Conservation (phyloP, 2,329 filamentous ascomycete species). For the Aschersonia sp. region DNA sequence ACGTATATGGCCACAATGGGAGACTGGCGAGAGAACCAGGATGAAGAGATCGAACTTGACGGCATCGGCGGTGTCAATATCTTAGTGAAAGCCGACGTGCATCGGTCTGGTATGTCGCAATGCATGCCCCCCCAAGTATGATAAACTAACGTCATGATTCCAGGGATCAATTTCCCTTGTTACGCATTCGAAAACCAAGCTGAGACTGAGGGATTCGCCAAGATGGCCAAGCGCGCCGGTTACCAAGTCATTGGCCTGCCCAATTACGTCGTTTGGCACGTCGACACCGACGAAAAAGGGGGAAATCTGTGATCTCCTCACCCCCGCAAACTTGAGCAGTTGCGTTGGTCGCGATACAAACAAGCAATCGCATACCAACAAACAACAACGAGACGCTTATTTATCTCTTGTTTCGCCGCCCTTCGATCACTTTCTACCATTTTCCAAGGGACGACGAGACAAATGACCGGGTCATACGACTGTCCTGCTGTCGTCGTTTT, state of each 20-base stretch:
- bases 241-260: conserved; percentile 86
- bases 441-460: too few relatives aligned
- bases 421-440: too few relatives aligned
- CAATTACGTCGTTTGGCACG: conserved; percentile 98
- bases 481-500: too few relatives aligned
- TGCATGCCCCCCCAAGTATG: neutral
- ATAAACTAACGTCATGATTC: neutral
- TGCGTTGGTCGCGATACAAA: neutral
- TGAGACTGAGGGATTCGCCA: conserved; percentile 95
- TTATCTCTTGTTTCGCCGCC: too few relatives aligned
- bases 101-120: conserved; percentile 61
- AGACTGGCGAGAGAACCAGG: conserved; percentile 82
- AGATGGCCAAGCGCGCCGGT: conserved; percentile 93
- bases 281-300: conserved; percentile 88
- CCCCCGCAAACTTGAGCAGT: neutral
- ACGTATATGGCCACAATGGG: conserved; percentile 84
- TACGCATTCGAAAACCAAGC: conserved; percentile 98
- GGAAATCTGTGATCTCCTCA: conserved; percentile 46
- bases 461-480: too few relatives aligned
- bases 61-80: conserved; percentile 97
- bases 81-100: conserved; percentile 92
- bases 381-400: neutral
- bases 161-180: conserved; percentile 91
- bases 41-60: conserved; percentile 83
- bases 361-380: neutral